These are phyloP conservation scores for Glycyrrhiza uralensis DNA, from an alignment of 306 rosid species.

Conservation along the genomic window DNA sequence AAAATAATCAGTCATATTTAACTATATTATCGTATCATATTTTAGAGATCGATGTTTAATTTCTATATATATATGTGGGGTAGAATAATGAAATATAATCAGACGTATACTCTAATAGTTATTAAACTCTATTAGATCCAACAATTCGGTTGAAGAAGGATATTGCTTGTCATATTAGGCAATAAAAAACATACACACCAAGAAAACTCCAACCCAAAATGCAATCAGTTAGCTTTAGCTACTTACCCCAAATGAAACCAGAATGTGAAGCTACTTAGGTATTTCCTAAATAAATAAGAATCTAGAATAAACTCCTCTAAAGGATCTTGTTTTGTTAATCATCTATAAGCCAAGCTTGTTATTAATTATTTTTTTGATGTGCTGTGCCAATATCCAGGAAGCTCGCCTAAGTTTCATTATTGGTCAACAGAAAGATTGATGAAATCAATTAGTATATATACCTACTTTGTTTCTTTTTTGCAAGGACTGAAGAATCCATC, in stretches of 20 bases:
- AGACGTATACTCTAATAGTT: too few species aligned
- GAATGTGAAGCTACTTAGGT: not conserved
- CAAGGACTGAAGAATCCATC: constrained; percentile 2
- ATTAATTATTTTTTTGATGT: not conserved
- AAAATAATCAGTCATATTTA: too few species aligned
- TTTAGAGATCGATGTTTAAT: too few species aligned
- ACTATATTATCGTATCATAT: too few species aligned
- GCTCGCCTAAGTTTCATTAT: constrained; percentile 21
- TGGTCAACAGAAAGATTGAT: constrained; percentile 30
- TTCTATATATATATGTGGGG: too few species aligned
- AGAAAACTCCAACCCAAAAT: not conserved
- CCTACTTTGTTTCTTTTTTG: constrained; percentile 12
- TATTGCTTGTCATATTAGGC: not conserved
- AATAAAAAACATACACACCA: not conserved
- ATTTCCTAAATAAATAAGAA: not conserved
- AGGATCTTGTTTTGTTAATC: not conserved
- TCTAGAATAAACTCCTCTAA: not conserved
- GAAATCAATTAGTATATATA: constrained; percentile 26
- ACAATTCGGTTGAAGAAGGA: too few species aligned
- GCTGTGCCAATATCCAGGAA: constrained; percentile 14
- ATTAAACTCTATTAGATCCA: too few species aligned
- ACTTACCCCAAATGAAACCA: not conserved
- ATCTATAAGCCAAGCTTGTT: not conserved
- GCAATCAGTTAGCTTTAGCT: not conserved
- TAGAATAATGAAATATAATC: too few species aligned